phyloP scores from a whole-genome alignment of 129 eudicot species.

The Flaveria robusta region DNA sequence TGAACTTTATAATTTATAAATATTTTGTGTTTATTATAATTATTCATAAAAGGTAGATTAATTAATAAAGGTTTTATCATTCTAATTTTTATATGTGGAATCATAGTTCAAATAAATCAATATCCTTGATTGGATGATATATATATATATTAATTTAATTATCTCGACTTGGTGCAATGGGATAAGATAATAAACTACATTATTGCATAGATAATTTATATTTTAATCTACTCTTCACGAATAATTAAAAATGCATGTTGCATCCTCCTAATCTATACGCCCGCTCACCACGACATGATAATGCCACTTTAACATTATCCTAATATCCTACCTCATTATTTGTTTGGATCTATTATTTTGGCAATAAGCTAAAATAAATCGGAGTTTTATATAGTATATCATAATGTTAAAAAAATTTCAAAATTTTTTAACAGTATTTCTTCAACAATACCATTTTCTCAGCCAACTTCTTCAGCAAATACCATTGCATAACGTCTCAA shows the following conservation, averaged over 20 bases:
- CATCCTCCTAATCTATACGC: no score
- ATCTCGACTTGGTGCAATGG: not conserved
- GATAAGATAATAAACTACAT: not conserved
- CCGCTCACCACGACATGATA: no score
- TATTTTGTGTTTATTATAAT: not conserved
- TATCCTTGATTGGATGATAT: not conserved
- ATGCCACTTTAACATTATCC: no score
- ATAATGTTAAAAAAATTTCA: no score
- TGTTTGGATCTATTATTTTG: no score
- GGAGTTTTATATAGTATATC: no score
- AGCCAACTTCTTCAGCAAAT: no score
- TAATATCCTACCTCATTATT: no score
- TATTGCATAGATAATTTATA: not conserved
- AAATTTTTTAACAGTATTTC: no score
- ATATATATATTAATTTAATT: not conserved
- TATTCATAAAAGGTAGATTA: not conserved
- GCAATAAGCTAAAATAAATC: no score
- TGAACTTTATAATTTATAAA: not conserved
- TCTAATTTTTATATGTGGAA: not conserved
- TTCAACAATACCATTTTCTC: no score
- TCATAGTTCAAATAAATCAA: not conserved
- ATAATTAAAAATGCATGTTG: not conserved
- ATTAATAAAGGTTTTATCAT: not conserved
- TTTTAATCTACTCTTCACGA: not conserved
- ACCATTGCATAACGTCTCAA: no score